A percentile compares a stretch with the other conserved stretches of the same genome.
These are phyloP conservation scores for Olyra latifolia DNA, from an alignment of 176 grass and related monocot genomes.

Conservation along the genomic window DNA sequence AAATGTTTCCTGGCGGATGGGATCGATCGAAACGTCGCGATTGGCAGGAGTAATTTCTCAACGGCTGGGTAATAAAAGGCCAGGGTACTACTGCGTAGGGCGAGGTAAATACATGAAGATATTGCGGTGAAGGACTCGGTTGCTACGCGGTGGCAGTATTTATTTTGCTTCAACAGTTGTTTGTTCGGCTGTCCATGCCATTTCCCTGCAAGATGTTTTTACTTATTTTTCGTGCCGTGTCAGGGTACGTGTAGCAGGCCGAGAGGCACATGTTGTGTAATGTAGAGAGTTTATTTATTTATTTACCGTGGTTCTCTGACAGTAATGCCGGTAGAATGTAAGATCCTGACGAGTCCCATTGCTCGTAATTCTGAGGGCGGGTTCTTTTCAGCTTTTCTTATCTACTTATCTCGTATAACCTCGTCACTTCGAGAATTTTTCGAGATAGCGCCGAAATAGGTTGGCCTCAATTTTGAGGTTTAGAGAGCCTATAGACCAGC, in stretches of 20 bases:
- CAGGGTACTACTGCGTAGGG: not conserved
- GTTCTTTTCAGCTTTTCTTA: too few species aligned
- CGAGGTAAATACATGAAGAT: conserved; percentile 24
- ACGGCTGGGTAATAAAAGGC: conserved; percentile 12
- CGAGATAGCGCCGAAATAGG: too few species aligned
- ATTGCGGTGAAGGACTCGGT: conserved; percentile 2
- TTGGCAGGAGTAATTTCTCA: conserved; percentile 14
- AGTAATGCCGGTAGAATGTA: not conserved
- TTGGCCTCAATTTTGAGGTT: too few species aligned
- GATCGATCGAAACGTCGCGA: not conserved
- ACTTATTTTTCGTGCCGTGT: conserved; percentile 3
- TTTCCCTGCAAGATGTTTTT: not conserved
- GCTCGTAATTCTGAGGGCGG: not conserved
- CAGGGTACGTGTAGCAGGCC: not conserved
- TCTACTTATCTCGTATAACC: too few species aligned
- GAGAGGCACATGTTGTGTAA: conserved; percentile 10
- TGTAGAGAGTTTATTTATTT: too few species aligned
- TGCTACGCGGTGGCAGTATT: not conserved
- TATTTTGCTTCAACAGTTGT: not conserved
- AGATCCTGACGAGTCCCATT: not conserved
- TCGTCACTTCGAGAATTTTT: too few species aligned
- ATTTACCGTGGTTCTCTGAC: not conserved
- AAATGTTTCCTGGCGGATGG: not conserved
- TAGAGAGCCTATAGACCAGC: too few species aligned
- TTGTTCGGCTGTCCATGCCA: not conserved